These are phyloP conservation scores for Solanum chiquidenum DNA, from an alignment of 257 asterid species.

Conservation along the genomic window DNA sequence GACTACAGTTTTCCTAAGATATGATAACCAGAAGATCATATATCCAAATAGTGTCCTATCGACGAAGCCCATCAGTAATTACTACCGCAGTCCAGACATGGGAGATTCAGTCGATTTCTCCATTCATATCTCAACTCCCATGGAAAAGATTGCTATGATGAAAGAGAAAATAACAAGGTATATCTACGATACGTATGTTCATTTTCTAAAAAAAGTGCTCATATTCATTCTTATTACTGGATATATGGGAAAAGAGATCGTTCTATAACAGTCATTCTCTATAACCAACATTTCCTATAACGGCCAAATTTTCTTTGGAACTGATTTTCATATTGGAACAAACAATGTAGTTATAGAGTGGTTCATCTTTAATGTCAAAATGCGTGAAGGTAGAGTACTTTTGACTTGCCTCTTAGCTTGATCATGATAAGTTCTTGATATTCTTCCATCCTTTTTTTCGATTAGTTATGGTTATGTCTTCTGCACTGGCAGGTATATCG, in stretches of 20 bases:
- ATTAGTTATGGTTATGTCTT: background rate
- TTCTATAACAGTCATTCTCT: background rate
- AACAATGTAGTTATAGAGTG: background rate
- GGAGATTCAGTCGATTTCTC: constrained; percentile 75
- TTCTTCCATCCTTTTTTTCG: background rate
- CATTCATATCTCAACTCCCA: constrained; percentile 67
- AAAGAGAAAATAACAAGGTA: constrained; percentile 73
- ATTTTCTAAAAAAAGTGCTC: too few relatives aligned
- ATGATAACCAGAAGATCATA: constrained; percentile 62
- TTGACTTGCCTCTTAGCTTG: background rate
- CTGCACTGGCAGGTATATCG: constrained; percentile 41
- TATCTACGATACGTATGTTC: background rate
- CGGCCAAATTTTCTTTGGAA: background rate
- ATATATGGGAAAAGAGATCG: background rate
- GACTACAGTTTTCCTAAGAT: constrained; percentile 68
- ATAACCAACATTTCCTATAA: background rate
- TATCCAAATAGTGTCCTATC: constrained; percentile 73
- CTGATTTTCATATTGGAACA: background rate
- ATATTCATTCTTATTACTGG: background rate
- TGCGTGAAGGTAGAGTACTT: background rate
- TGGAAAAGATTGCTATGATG: constrained; percentile 58
- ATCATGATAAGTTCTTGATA: background rate
- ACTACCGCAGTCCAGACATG: constrained; percentile 91
- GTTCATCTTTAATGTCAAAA: background rate
- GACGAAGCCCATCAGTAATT: constrained; percentile 68